Conservation (phyloP, 2,329 filamentous ascomycete genomes). For the Calonectria montana region DNA sequence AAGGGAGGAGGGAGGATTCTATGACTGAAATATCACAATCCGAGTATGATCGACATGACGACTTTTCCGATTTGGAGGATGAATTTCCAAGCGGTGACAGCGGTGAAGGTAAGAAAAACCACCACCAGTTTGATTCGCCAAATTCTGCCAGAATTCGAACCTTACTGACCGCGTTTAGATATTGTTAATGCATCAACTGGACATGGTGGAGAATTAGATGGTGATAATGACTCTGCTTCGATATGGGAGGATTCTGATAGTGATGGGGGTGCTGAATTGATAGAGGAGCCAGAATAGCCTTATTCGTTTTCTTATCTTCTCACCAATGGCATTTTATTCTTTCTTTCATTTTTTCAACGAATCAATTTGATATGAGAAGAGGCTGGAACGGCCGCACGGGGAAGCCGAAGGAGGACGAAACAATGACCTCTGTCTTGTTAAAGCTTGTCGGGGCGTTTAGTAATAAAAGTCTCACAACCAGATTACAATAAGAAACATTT, state of each 20-base stretch:
- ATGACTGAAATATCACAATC: conserved; percentile 28
- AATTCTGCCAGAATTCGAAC: not conserved
- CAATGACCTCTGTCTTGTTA: not conserved
- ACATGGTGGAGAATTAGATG: not conserved
- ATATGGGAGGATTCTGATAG: not conserved
- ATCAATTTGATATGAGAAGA: not conserved
- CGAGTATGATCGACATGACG: not conserved
- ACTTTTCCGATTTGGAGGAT: conserved; percentile 14
- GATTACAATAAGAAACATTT: not conserved
- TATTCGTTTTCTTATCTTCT: not conserved
- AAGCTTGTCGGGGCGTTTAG: not conserved
- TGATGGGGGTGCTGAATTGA: not conserved
- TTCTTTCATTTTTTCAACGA: not conserved
- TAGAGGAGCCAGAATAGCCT: not conserved
- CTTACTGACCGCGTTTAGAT: not conserved
- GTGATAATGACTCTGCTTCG: not conserved
- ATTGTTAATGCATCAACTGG: not conserved
- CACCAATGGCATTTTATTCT: not conserved
- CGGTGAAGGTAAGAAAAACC: not conserved
- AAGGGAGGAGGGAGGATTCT: conserved; percentile 24
- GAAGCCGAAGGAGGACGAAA: not conserved
- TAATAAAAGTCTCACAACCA: not conserved
- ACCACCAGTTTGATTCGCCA: not conserved
- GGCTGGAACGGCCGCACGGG: not conserved
- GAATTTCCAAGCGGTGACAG: not conserved